Evolutionary conservation across 192 early-diverging fungal genomes (phyloP), one percentile per base, ranked within the genome.

Genomic region (Mortierella claussenii): DNA sequence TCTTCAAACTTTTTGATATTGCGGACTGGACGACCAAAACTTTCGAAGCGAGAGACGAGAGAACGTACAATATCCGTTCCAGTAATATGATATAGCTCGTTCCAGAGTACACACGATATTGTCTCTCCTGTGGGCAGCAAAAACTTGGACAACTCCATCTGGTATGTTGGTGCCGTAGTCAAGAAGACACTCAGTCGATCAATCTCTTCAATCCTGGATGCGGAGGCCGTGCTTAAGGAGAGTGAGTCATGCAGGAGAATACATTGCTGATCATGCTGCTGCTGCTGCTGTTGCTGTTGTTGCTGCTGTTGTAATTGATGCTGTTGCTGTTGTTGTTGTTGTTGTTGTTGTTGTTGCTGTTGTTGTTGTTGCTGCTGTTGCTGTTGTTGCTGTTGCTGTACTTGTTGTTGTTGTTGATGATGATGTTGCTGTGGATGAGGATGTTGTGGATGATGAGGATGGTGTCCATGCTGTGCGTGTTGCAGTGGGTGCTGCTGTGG

Each of bases 1-100:
- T 99, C 97, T 80, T 99, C 96, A 79, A 99, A 98, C 85, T 99
- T 99, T 78, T 97, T 97, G 54, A 92, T 83, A 57, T 94, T 94
- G 43, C 79, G 81, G 18, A 98, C 93, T 15, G 94, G 94, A 12
- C 96, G 85, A 37, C 91, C 90, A 80, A 97, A 93, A 42, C 88
- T 91, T 57, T 96, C 89, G 69, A 99, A 98, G 24, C 97, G 93
- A 69, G 93, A 96, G 40, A 92, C 88, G 2, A 99, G 87, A 0
- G 91, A 89, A 27, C 95, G 85, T 28, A 98, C 94, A 68, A 99
- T 98, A 78, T 99, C 97, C 2, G 96, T 98, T 15, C 96, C 95
- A 2, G 97, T 98, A 43, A 99, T 96, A 80, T 96, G 91, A 68
- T 93, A 98, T 23, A 91, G 88, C 65, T 93, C 87, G 78, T 97